These are phyloP conservation scores for Danielia reshetovae DNA, from an alignment of 805 yeast species.

Conservation along the genomic window DNA sequence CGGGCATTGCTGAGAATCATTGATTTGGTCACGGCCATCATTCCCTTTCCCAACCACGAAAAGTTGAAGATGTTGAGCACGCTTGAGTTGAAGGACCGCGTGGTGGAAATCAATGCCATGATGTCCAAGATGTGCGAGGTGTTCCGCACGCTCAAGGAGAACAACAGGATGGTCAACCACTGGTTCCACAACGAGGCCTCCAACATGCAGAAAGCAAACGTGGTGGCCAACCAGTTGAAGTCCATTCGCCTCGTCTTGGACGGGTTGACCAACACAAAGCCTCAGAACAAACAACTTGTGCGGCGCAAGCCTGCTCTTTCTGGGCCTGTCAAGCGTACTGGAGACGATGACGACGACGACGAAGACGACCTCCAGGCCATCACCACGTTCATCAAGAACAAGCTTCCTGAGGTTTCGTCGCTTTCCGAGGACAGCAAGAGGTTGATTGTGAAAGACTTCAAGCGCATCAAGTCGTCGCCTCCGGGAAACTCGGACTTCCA, in stretches of 20 bases:
- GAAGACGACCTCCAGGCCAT: conserved; percentile 41
- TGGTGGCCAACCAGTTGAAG: conserved; percentile 53
- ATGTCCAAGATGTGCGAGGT: conserved; percentile 33
- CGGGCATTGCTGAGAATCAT: conserved; percentile 26
- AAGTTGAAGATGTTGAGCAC: conserved; percentile 38
- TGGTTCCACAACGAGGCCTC: conserved; percentile 49
- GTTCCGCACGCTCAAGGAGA: conserved; percentile 31
- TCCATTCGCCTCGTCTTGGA: conserved; percentile 49
- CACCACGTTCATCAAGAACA: conserved; percentile 33
- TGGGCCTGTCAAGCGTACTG: conserved; percentile 4
- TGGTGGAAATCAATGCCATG: conserved; percentile 26
- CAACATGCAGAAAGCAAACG: conserved; percentile 48
- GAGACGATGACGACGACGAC: conserved; percentile 36
- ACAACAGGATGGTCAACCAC: conserved; percentile 35
- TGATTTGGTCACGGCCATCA: conserved; percentile 47
- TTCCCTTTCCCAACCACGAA: conserved; percentile 46
- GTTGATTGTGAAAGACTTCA: conserved; percentile 46
- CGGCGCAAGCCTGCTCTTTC: conserved; percentile 7
- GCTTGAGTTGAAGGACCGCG: conserved; percentile 30
- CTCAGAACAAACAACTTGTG: conserved; percentile 6
- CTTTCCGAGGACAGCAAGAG: conserved; percentile 38
- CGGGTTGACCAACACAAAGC: conserved; percentile 32
- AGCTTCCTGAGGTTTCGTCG: conserved; percentile 31
- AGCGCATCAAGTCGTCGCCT: conserved; percentile 47
- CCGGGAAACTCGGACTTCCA: conserved; percentile 60